Evolutionary conservation across 2,329 filamentous ascomycete genomes (phyloP), one percentile per base, ranked within the genome.

Genomic region (Ceratocystis albifundus): DNA sequence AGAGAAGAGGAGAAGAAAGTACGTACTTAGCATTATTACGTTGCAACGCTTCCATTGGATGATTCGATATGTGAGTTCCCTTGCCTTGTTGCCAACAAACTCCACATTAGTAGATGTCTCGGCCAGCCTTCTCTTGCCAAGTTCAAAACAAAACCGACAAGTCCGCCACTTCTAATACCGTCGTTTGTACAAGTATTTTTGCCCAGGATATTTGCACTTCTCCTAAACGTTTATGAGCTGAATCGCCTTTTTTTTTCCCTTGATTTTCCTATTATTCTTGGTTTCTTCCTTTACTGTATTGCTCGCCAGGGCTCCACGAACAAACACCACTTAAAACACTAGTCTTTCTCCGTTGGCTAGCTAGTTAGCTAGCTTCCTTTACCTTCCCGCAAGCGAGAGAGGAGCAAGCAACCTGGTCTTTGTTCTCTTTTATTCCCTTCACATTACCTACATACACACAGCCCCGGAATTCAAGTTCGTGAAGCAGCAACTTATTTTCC

Each of bases 111-210:
- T 59, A 30, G 30, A 59, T 59, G 55, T 59, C 55, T 59, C 55
- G 55, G 55, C 55, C 55, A 59, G 55, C 55, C 55, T 36, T 59
- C 55, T 59, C 28, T 59, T 59, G 55, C n/a, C 28, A 59, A 59
- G 55, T 30, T 59, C 55, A 59, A 59, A 59, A 59, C 55, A 59
- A 59, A 59, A 59, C 28, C 55, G 55, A 59, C 55, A 59, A 32
- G 25, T 36, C 55, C 8, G 55, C 55, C 28, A 36, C 55, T 59
- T 59, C 10, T 59, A 36, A 36, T 36, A 15, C 55, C 20, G 20
- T 59, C 28, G 8, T 10, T 12, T 53, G 48, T 53, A 28, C 22
- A 36, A 5, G 30, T 30, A 8, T n/a, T n/a, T 36, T 59, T n/a
- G 17, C 55, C 22, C 36, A 15, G 17, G 3, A 10, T 12, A 17